phyloP scores from a whole-genome alignment of 108 stramenopile species.

The Fragilariopsis cylindrus region DNA sequence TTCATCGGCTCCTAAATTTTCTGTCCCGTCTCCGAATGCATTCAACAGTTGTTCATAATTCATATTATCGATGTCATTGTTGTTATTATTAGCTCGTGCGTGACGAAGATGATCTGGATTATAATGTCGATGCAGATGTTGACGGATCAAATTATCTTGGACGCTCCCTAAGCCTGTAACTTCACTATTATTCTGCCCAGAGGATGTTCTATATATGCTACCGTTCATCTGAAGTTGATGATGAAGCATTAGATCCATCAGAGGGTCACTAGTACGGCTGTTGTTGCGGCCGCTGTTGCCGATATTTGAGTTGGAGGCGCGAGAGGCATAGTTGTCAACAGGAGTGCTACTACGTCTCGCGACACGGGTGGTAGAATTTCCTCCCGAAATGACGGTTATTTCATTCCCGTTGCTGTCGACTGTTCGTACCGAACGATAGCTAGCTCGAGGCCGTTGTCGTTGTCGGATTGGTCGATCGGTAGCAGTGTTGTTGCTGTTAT shows the following conservation, averaged over 20 bases:
- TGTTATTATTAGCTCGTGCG: not conserved
- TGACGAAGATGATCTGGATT: not conserved
- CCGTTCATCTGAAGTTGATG: not conserved
- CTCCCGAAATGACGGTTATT: slow-evolving; percentile 19
- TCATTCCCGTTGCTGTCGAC: not conserved
- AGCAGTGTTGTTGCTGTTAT: not conserved
- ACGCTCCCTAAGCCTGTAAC: too few species aligned
- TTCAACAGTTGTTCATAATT: slow-evolving; percentile 60
- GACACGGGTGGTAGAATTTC: slow-evolving; percentile 14
- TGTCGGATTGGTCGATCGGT: not conserved
- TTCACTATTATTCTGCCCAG: not conserved
- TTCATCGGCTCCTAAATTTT: slow-evolving; percentile 58
- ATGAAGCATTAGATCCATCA: slow-evolving; percentile 26
- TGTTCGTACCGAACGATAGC: slow-evolving; percentile 13
- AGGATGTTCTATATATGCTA: not conserved
- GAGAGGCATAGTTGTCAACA: too few species aligned
- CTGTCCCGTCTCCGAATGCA: slow-evolving; percentile 67
- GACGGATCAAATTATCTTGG: not conserved
- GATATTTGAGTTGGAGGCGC: not conserved
- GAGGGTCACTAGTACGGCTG: slow-evolving; percentile 12
- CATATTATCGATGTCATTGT: slow-evolving; percentile 45
- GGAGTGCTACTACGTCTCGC: slow-evolving; percentile 3
- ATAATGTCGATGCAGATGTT: not conserved
- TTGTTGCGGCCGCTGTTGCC: not conserved
- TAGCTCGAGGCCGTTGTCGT: slow-evolving; percentile 19